Base-by-base conservation (phyloP, 768 basidiomycete genomes). In the Serpula lacrymans region DNA sequence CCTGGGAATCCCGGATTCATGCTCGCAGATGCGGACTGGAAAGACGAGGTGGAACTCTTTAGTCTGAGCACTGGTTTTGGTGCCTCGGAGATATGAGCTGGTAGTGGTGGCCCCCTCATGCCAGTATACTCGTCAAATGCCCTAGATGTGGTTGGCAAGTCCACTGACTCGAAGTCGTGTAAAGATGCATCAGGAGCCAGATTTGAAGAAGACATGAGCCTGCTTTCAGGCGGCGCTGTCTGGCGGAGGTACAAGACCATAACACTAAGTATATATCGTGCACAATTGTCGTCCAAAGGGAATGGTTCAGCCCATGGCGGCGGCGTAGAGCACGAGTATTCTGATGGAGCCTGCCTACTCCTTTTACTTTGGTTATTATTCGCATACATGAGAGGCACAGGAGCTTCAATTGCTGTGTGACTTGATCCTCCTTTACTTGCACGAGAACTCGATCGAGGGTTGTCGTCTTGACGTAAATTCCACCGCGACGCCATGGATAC, bases 201-300 rank as follows among this genome's bases (percentile, higher is more conserved):
- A 48, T 72, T 80, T 16, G 78, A 77, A 14, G 78, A 73, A 54
- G 77, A 78, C 64, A 75, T 72, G n/a, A 78, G 64, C 7, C 73
- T 67, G 23, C 66, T 62, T 13, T 85, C 80, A 16, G 71, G 61
- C 24, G 74, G 66, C 1, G 78, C 69, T 0, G 84, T 83, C 56
- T 88, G 82, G 13, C 88, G 77, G 25, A 91, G 73, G 58, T 87
- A 88, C n/a, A 84, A 63, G 13, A 88, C 75, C 78, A 93, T 82
- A 31, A 92, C 82, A 57, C 80, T 82, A 39, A 93, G 67, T 32
- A 91, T 73, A 58, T 91, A 90, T 57, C 75, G 79, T 18, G 88
- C 89, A 49, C 88, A 84, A 25, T 73, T 71, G 46, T 94, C 92
- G 45, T 94, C 87, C 27, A 95, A 69, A 1, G 87, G 78, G 4